These are phyloP conservation scores for Macroventuria anomochaeta DNA, from an alignment of 2,329 filamentous ascomycete genomes.

Conservation along the genomic window DNA sequence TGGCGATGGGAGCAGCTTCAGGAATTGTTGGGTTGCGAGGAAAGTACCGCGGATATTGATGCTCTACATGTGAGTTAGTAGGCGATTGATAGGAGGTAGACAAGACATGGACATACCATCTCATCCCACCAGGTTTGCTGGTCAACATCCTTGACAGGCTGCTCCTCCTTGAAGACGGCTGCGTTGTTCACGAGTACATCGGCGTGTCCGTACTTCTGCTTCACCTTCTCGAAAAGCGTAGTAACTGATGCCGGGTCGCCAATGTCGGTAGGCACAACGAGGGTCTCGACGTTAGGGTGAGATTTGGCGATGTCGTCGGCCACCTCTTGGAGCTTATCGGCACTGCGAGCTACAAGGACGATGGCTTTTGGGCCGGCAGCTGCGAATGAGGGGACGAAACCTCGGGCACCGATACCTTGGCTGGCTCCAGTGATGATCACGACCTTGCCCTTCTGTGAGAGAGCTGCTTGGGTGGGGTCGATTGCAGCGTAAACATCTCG, in stretches of 20 bases:
- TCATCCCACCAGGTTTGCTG: conserved; percentile 31
- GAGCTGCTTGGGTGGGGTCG: conserved; percentile 42
- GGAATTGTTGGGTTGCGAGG: conserved; percentile 42
- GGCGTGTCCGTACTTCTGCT: conserved; percentile 28
- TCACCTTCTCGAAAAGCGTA: conserved; percentile 28
- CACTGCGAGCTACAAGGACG: conserved; percentile 43
- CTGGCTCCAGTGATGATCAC: conserved; percentile 53
- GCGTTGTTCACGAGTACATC: conserved; percentile 36
- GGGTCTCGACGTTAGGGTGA: conserved; percentile 39
- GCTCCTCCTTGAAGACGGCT: conserved; percentile 19
- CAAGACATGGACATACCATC: conserved; percentile 16
- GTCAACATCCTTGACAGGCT: conserved; percentile 26
- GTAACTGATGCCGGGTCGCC: conserved; percentile 29
- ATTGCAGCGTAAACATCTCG: conserved; percentile 51
- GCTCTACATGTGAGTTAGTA: conserved; percentile 31
- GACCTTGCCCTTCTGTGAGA: conserved; percentile 48
- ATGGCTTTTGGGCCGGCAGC: conserved; percentile 45
- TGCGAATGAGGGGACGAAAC: conserved; percentile 47
- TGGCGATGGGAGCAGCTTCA: conserved; percentile 28
- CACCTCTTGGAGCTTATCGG: conserved; percentile 33
- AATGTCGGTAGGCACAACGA: conserved; percentile 42
- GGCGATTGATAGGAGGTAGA: neutral
- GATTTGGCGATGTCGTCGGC: conserved; percentile 36
- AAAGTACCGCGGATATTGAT: conserved; percentile 46
- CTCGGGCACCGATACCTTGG: conserved; percentile 48